Evolutionary conservation across 2,329 filamentous ascomycete genomes (phyloP).

Genomic region (Colletotrichum horii): DNA sequence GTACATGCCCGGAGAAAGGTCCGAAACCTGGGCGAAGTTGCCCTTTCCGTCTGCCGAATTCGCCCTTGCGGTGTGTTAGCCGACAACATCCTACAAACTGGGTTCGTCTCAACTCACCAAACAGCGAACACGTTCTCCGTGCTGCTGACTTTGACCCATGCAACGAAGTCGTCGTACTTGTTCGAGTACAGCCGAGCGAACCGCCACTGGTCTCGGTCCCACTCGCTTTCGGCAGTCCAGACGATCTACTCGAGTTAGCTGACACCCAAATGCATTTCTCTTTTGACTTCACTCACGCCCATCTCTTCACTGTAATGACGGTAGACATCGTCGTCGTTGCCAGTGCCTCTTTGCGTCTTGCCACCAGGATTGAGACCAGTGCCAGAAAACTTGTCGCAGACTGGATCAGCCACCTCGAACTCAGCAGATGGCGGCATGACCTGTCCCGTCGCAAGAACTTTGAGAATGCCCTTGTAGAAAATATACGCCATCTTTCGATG

Average conservation of each 20-base stretch:
- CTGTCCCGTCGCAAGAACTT: not conserved
- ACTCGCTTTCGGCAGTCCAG: not conserved
- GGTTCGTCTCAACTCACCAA: not conserved
- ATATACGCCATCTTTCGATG: not conserved
- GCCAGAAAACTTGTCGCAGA: not conserved
- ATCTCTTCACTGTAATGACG: not conserved
- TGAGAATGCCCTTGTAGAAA: not conserved
- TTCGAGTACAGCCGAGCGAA: not conserved
- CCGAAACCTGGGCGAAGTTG: not conserved
- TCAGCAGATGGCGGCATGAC: not conserved
- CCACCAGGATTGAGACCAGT: not conserved
- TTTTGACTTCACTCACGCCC: not conserved
- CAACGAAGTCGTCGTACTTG: not conserved
- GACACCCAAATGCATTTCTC: not conserved
- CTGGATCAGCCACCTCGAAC: not conserved
- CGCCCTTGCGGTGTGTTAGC: not conserved
- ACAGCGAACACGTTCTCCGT: not conserved
- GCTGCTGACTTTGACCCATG: not conserved
- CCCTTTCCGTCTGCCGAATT: not conserved
- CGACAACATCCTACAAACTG: not conserved
- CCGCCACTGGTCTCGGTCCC: not conserved
- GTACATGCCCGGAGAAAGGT: not conserved
- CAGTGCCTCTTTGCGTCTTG: not conserved
- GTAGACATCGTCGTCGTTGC: not conserved
- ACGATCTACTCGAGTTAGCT: not conserved